These are phyloP conservation scores for Zangia roseola DNA, from an alignment of 768 basidiomycete genomes.

Conservation along the genomic window DNA sequence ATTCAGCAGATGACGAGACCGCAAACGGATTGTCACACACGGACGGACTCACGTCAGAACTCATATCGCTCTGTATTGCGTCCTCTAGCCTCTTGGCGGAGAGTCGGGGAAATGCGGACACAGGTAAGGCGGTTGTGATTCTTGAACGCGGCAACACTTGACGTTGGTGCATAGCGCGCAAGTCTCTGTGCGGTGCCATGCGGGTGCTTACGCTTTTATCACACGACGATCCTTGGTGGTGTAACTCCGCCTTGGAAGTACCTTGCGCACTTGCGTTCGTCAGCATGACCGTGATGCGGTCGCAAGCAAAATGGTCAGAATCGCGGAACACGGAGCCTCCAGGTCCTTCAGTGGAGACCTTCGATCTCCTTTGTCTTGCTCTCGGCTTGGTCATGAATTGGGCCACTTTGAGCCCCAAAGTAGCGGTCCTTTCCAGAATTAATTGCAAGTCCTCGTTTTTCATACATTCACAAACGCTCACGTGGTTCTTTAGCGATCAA, in stretches of 20 bases:
- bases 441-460: conserved; percentile 43
- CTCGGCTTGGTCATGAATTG: conserved; percentile 77
- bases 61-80: conserved; percentile 52
- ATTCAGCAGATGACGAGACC: conserved; percentile 13
- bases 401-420: conserved; percentile 55
- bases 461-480: not conserved
- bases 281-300: conserved; percentile 44
- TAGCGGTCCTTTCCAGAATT: conserved; percentile 45
- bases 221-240: conserved; percentile 60
- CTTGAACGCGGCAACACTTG: not conserved
- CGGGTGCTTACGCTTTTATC: conserved; percentile 73
- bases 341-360: conserved; percentile 35
- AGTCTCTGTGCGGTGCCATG: conserved; percentile 56
- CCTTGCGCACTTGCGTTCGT: conserved; percentile 46
- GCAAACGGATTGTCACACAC: conserved; percentile 7
- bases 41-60: conserved; percentile 40
- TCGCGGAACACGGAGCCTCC: conserved; percentile 3
- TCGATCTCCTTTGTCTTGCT: conserved; percentile 75
- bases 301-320: conserved; percentile 31
- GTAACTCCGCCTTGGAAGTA: conserved; percentile 46
- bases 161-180: conserved; percentile 30
- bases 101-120: conserved; percentile 6
- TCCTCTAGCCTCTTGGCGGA: conserved; percentile 40
- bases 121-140: conserved; percentile 17
- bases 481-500: conserved; percentile 43